Evolutionary conservation across 2,329 filamentous ascomycete genomes (phyloP), one percentile per base, ranked within the genome.

Genomic region (Bimuria novae-zelandiae): DNA sequence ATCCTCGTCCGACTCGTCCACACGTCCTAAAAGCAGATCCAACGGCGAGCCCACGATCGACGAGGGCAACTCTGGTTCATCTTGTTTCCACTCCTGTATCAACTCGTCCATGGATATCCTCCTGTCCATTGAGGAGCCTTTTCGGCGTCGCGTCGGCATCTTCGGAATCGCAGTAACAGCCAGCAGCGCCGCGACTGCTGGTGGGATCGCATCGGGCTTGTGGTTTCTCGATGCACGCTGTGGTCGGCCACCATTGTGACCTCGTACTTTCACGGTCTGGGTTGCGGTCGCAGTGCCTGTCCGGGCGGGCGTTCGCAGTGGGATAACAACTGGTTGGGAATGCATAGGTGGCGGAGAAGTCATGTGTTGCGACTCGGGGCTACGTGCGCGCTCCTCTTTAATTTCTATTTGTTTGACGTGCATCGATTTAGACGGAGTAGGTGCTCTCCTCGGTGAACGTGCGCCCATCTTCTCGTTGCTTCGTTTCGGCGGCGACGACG

Each of bases 101-200:
- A 86, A 65, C 63, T 85, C 77, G 54, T 82, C 81, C 63, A 83
- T 84, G 45, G 84, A 84, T 41, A 80, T 76, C 16, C 68, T 70
- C 53, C 73, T 72, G 49, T 73, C 64, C 73, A 70, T 65, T 7
- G 61, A 75, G 62, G 67, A 78, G 67, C 57, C 74, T 66, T 67
- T 76, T 71, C 71, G 55, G 11, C 71, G 70, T 8, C 73, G 72
- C 55, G 72, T 69, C 3, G 71, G 74, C 53, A 80, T 80, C 17
- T 79, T 77, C 3, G 83, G 84, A 43, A 87, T 86, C 2, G 81
- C 73, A 1, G 84, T 87, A 40, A 84, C 79, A 50, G 84, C 81
- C 29, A 87, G 72, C 50, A 87, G 72, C 8, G 82, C 82, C 22
- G 82, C 82, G 45, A 85, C 78, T 19, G 82, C 78, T n/a, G 79